Evolutionary conservation across 164 flowering plant genomes (phyloP), one percentile per base, ranked within the genome.

Genomic region (Magnolia kwangsiensis): DNA sequence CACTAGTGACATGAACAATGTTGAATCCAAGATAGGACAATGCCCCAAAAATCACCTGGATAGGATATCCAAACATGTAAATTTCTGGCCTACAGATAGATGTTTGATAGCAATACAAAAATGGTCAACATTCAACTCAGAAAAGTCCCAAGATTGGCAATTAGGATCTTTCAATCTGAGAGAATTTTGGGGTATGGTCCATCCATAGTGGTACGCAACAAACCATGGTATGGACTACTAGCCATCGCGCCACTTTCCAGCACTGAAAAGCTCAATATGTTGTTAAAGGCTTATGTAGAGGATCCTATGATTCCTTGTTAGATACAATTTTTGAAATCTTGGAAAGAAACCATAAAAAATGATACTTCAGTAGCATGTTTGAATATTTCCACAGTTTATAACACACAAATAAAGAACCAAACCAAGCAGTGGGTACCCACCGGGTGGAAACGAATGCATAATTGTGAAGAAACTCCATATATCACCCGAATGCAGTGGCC

Each of bases 401-500:
- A 63, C 65, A 10, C 50, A 67, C 1, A 29, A 67, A 50, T 8
- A 21, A 51, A 49, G 61, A 29, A 58, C 29, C 27, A 37, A 19
- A 3, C 50, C 27, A 37, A 19, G 1, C 10, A 37, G 71, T 23
- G 7, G 29, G 63, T 50, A 89, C 99, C 87, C 86, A 96, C 99
- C 78, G 99, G 99, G 81, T 96, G 99, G 81, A 96, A 96, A 67
- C 98, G 95, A 64, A 96, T 92, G 84, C 97, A 96, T 76, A 88
- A 79, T 77, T 96, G 99, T 24, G 97, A 80, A 68, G 97, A 88
- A 67, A 91, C 90, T 77, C 98, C 98, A 85, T 96, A 96, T 76
- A 94, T 91, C 74, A 96, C 97, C 74, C 98, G 86, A 75, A 96
- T 85, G 85, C 98, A 96, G 79, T 87, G 72, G 73, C 97, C 99